phyloP scores from a whole-genome alignment of 148 eudicot species.

The Camellia japonica region DNA sequence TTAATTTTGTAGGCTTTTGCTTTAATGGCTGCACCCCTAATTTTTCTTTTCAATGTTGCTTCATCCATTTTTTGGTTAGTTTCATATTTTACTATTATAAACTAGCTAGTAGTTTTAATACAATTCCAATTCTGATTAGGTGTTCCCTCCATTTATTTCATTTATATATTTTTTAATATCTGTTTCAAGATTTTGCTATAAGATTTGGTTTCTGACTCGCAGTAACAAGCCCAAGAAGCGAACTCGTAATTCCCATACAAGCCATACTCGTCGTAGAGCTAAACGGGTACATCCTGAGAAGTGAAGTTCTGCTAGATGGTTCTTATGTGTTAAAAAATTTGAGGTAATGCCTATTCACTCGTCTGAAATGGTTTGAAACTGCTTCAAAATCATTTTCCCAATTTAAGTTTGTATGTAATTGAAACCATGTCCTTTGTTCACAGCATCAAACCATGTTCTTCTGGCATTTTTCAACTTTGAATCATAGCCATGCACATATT shows the following conservation, averaged over 20 bases:
- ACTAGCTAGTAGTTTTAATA: background rate
- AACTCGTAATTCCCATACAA: slow-evolving; percentile 36
- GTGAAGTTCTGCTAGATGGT: background rate
- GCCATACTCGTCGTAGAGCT: slow-evolving; percentile 54
- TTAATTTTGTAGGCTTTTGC: slow-evolving; percentile 56
- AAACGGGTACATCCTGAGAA: slow-evolving; percentile 61
- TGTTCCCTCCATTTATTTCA: background rate
- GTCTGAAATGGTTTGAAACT: background rate
- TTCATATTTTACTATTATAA: background rate
- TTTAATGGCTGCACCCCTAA: slow-evolving; percentile 56
- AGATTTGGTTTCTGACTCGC: slow-evolving; percentile 23
- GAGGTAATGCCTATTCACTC: background rate
- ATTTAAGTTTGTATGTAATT: background rate
- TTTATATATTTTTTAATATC: background rate
- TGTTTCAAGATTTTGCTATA: background rate
- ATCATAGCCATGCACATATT: background rate
- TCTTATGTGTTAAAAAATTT: background rate
- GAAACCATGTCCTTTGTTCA: background rate
- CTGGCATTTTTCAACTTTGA: background rate
- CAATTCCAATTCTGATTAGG: background rate
- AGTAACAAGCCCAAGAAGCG: slow-evolving; percentile 51
- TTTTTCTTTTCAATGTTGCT: slow-evolving; percentile 37
- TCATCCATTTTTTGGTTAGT: slow-evolving; percentile 52
- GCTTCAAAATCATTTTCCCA: too few species aligned
- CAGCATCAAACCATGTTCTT: too few species aligned